Base-by-base conservation (phyloP, 306 rosid genomes). In the Ceratonia siliqua region DNA sequence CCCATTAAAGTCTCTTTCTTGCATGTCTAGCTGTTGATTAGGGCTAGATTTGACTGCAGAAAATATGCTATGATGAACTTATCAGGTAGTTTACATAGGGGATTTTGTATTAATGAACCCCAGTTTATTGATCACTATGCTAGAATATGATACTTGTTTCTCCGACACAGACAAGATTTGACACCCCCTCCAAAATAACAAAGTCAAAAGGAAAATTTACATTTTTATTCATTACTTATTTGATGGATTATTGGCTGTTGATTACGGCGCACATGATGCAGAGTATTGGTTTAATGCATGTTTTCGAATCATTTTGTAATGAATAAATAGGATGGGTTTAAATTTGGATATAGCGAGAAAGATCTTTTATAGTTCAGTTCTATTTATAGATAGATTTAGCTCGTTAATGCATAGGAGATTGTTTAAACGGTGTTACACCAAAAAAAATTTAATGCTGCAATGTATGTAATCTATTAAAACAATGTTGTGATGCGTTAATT, bases 1-100 rank as follows among this genome's bases (percentile, higher is more conserved):
- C 13, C 48, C 62, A 2, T 53, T 17, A 33, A 24, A 33, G 33
- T 13, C 39, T 55, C 35, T 64, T 72, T 21, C 55, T 39, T 72
- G 72, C 18, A 0, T 15, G 58, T 45, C 42, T 43, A 73, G 63
- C 74, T 52, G 39, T 15, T 73, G 41, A 66, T 59, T 24, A 41
- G 76, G 21, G 21, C 49, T 70, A 20, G 8, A 28, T 11, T 46
- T 76, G 55, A 9, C 30, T 18, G 55, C 67, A 43, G 36, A 43
- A 32, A 61, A 28, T 43, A 39, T 69, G 27, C 15, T 5, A 4
- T 17, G 13, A 9, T 17, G 28, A 50, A 43, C 39, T 50, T 21
- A 7, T 20, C 4, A 8, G 28, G 28, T 9, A 35, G 48, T 20
- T 18, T 15, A 33, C 13, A 2, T 10, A 17, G 65, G 65, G 41